phyloP scores from a whole-genome alignment of 306 rosid genomes.

The Prunus mongolica region DNA sequence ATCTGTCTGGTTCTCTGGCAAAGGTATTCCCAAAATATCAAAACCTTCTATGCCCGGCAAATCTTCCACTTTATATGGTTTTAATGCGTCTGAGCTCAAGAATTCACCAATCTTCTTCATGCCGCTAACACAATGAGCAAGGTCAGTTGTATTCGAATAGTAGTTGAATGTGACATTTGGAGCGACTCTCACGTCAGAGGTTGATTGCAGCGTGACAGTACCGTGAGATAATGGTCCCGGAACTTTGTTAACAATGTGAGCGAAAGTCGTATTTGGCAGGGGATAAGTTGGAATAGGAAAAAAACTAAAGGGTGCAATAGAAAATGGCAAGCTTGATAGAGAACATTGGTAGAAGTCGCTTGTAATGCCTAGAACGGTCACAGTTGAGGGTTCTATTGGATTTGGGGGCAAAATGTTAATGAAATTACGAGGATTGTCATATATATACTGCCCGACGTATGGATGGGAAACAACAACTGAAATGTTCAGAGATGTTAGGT shows the following conservation, averaged over 20 bases:
- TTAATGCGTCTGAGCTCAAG: neutral
- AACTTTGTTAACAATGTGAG: neutral
- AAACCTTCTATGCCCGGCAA: neutral
- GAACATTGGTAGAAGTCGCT: neutral
- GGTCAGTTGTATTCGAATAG: conserved; percentile 1
- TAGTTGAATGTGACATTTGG: conserved; percentile 17
- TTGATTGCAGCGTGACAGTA: neutral
- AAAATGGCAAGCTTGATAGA: neutral
- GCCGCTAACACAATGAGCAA: conserved; percentile 3
- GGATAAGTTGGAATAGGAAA: too few species aligned
- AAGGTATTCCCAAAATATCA: neutral
- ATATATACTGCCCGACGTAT: conserved; percentile 23
- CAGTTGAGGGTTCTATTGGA: neutral
- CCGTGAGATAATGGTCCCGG: conserved; percentile 6
- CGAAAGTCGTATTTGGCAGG: neutral
- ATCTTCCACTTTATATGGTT: neutral
- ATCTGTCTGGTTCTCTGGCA: neutral
- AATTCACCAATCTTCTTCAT: neutral
- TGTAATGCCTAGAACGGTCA: neutral
- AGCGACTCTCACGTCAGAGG: neutral
- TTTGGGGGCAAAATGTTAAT: conserved; percentile 6
- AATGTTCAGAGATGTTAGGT: conserved; percentile 20
- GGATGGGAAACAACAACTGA: conserved; percentile 12
- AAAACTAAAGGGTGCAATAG: neutral
- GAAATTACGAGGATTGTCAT: conserved; percentile 24